phyloP scores from a whole-genome alignment of 1,284 basidiomycete genomes.

The Salmacisia buchloeana region DNA sequence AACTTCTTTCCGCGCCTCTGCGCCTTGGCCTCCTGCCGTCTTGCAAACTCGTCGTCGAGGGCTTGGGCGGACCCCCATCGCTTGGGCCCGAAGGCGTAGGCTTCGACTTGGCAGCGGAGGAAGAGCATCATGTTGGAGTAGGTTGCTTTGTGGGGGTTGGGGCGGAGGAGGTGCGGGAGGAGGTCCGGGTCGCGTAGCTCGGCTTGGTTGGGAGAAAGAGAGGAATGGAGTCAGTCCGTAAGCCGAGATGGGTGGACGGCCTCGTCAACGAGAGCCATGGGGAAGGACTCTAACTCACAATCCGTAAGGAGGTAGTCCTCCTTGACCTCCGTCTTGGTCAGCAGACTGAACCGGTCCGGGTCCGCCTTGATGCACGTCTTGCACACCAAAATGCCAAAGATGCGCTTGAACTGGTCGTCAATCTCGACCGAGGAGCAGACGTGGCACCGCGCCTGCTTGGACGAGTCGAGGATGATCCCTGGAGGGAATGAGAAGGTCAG shows the following conservation, averaged over 20 bases:
- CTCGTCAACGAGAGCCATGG: conserved; percentile 57
- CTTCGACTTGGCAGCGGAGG: conserved; percentile 86
- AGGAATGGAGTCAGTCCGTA: neutral
- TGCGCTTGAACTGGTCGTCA: conserved; percentile 32
- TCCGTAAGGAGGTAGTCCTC: conserved; percentile 58
- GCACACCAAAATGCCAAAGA: conserved; percentile 67
- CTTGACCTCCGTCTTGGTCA: conserved; percentile 99
- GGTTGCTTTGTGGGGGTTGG: conserved; percentile 93
- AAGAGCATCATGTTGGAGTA: conserved; percentile 99
- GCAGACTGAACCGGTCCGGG: conserved; percentile 77
- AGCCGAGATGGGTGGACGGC: no score
- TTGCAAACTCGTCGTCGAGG: conserved; percentile 80
- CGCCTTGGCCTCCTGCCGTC: conserved; percentile 74
- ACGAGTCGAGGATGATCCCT: conserved; percentile 39
- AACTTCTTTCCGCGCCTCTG: conserved; percentile 82
- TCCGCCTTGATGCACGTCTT: conserved; percentile 72
- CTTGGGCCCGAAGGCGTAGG: conserved; percentile 75
- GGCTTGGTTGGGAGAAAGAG: conserved; percentile 57
- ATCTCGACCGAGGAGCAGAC: conserved; percentile 39
- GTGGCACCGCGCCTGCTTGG: conserved; percentile 31
- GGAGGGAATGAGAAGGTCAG: neutral
- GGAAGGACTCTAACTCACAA: conserved; percentile 53
- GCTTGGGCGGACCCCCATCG: conserved; percentile 95
- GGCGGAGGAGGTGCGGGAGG: conserved; percentile 87
- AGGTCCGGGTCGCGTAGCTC: conserved; percentile 87